A percentile compares a stretch with the other conserved stretches of the same genome.
Evolutionary conservation across 2,329 filamentous ascomycete species (phyloP).

Genomic region (Podosphaera aphanis): DNA sequence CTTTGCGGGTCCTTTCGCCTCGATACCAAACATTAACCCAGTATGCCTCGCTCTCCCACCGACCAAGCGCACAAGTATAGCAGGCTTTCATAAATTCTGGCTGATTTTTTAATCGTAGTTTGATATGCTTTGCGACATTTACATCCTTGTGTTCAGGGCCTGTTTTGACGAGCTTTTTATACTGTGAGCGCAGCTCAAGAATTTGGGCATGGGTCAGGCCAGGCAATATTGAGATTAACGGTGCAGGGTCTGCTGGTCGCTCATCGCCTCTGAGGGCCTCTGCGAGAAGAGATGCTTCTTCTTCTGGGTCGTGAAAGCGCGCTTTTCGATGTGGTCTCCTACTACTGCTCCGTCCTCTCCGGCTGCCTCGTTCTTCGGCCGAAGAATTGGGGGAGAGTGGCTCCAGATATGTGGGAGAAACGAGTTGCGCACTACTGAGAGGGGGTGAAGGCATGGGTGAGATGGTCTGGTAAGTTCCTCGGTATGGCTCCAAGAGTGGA

Average conservation of each 20-base stretch:
- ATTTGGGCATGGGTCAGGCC: slow-evolving; percentile 70
- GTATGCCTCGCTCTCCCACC: slow-evolving; percentile 84
- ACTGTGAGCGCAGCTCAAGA: slow-evolving; percentile 63
- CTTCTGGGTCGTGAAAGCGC: slow-evolving; percentile 64
- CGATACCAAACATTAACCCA: slow-evolving; percentile 99
- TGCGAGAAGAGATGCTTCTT: slow-evolving; percentile 55
- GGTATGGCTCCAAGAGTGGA: slow-evolving; percentile 76
- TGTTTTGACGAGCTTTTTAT: slow-evolving; percentile 74
- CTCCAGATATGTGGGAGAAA: slow-evolving; percentile 23
- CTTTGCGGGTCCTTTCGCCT: slow-evolving; percentile 57
- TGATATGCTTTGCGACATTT: slow-evolving; percentile 70
- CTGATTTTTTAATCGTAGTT: slow-evolving; percentile 48
- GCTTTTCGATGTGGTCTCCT: slow-evolving; percentile 27
- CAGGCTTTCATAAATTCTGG: slow-evolving; percentile 70
- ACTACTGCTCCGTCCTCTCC: slow-evolving; percentile 20
- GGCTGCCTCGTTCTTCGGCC: slow-evolving; percentile 21
- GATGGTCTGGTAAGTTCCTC: slow-evolving; percentile 79
- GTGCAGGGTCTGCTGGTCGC: slow-evolving; percentile 37
- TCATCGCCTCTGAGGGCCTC: slow-evolving; percentile 40
- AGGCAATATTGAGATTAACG: slow-evolving; percentile 66
- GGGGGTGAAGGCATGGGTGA: slow-evolving; percentile 84
- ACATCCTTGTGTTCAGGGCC: slow-evolving; percentile 50
- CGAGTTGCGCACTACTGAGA: slow-evolving; percentile 24
- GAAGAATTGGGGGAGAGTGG: slow-evolving; percentile 29
- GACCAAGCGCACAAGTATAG: slow-evolving; percentile 71